A percentile compares a stretch with the other conserved stretches of the same genome.
Conservation (phyloP, 495 filamentous ascomycete genomes). For the Neurospora africana region DNA sequence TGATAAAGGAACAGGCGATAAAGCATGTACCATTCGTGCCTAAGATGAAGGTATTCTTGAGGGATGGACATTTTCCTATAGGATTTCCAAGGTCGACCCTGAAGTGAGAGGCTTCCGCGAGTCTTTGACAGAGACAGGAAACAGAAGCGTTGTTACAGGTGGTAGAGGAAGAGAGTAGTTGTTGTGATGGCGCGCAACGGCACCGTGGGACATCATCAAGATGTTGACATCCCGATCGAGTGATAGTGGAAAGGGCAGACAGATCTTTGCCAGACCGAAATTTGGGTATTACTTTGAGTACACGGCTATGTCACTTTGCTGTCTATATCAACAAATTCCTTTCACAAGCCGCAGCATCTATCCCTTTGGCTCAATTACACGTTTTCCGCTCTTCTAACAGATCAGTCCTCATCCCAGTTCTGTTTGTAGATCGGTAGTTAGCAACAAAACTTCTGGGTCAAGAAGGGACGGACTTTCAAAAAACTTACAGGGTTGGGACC, state of each 20-base stretch:
- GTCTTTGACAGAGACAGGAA: too few relatives aligned
- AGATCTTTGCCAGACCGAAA: not conserved
- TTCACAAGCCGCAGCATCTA: not conserved
- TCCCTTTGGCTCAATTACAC: not conserved
- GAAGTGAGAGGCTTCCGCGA: too few relatives aligned
- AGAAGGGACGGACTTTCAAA: not conserved
- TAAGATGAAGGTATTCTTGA: too few relatives aligned
- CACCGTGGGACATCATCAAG: not conserved
- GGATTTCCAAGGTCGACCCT: too few relatives aligned
- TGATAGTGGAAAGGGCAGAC: not conserved
- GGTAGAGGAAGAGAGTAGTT: not conserved
- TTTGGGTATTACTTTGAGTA: not conserved
- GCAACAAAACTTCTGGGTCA: not conserved
- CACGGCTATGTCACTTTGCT: not conserved
- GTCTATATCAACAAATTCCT: not conserved
- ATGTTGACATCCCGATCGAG: not conserved
- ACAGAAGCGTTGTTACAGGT: too few relatives aligned
- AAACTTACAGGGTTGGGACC: constrained; percentile 58
- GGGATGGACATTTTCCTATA: too few relatives aligned
- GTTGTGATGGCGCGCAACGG: not conserved
- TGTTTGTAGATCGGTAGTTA: not conserved
- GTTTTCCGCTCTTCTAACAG: not conserved
- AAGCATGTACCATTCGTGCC: too few relatives aligned
- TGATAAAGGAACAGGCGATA: too few relatives aligned
- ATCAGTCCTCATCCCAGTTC: constrained; percentile 96